Conservation (phyloP, 2,329 filamentous ascomycete species). For the Annulohypoxylon truncatum region DNA sequence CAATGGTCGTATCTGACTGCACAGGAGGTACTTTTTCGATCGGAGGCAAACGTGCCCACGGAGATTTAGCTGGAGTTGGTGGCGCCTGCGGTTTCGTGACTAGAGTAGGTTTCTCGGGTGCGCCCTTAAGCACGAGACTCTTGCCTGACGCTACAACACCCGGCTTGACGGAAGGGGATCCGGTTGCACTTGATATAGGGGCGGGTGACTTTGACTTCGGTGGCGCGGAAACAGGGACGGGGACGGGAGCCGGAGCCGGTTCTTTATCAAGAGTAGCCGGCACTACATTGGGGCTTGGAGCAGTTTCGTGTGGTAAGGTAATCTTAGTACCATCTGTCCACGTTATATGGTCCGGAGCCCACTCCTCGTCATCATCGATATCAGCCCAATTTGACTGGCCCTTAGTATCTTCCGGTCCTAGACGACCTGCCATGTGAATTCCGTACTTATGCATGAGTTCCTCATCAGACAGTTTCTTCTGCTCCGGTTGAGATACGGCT, state of each 20-base stretch:
- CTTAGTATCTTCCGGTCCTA: slow-evolving; percentile 78
- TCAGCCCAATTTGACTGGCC: slow-evolving; percentile 90
- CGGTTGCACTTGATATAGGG: slow-evolving; percentile 48
- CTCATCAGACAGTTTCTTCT: slow-evolving; percentile 87
- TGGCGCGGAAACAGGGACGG: too few species aligned
- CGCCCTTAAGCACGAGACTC: slow-evolving; percentile 73
- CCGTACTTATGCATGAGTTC: slow-evolving; percentile 86
- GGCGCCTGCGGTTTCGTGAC: slow-evolving; percentile 77
- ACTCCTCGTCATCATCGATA: slow-evolving; percentile 89
- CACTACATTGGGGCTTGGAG: slow-evolving; percentile 45
- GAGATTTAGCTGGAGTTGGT: slow-evolving; percentile 82
- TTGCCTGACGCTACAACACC: slow-evolving; percentile 65
- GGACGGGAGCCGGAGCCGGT: slow-evolving; percentile 47
- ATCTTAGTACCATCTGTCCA: slow-evolving; percentile 92
- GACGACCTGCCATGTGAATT: slow-evolving; percentile 83
- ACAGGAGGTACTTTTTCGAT: slow-evolving; percentile 83
- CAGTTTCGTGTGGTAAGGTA: slow-evolving; percentile 71
- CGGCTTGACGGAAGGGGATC: slow-evolving; percentile 58
- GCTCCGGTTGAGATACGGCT: slow-evolving; percentile 75
- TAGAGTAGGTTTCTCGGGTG: slow-evolving; percentile 76
- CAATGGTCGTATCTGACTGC: slow-evolving; percentile 64
- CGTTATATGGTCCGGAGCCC: slow-evolving; percentile 85
- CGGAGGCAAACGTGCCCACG: slow-evolving; percentile 88
- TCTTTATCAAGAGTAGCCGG: slow-evolving; percentile 54
- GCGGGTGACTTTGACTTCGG: slow-evolving; percentile 61